These are phyloP conservation scores for Boletus insuetus DNA, from an alignment of 768 basidiomycete species.

Conservation along the genomic window DNA sequence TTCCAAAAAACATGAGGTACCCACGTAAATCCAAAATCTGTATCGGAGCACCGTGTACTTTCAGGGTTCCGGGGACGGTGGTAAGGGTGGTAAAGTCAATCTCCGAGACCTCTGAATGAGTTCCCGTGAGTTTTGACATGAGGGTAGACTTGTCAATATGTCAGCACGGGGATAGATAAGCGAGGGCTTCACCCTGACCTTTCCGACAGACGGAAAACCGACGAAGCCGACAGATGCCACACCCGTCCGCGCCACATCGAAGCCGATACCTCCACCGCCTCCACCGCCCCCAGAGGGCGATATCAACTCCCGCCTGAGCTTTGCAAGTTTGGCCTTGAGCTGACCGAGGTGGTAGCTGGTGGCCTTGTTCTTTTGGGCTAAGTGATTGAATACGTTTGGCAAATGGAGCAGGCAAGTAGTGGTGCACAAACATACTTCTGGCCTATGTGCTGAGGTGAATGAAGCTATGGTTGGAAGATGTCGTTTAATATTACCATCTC, in stretches of 20 bases:
- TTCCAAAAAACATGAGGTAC: constrained; percentile 26
- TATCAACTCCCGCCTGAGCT: constrained; percentile 92
- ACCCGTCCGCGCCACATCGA: constrained; percentile 98
- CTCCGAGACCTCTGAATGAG: constrained; percentile 92
- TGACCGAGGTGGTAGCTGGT: constrained; percentile 95
- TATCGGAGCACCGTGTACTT: constrained; percentile 94
- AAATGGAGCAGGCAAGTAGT: constrained; percentile 8
- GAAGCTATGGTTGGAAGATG: constrained; percentile 18
- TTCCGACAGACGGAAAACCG: constrained; percentile 92
- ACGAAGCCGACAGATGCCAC: constrained; percentile 95
- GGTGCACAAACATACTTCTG: constrained; percentile 59
- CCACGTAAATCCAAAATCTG: constrained; percentile 90
- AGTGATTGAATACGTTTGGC: constrained; percentile 13
- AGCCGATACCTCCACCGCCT: constrained; percentile 86
- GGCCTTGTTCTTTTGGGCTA: constrained; percentile 95
- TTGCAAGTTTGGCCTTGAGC: constrained; percentile 97
- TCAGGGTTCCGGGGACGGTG: constrained; percentile 92
- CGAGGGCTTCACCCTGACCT: constrained; percentile 44
- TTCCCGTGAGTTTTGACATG: constrained; percentile 96
- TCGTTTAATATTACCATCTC: constrained; percentile 70
- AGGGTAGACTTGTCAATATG: constrained; percentile 64
- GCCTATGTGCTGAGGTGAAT: constrained; percentile 46
- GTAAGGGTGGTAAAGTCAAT: constrained; percentile 97
- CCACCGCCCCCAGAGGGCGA: constrained; percentile 74
- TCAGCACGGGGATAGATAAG: constrained; percentile 2